These are phyloP conservation scores for Rhazya stricta DNA, from an alignment of 257 asterid genomes.

Conservation along the genomic window DNA sequence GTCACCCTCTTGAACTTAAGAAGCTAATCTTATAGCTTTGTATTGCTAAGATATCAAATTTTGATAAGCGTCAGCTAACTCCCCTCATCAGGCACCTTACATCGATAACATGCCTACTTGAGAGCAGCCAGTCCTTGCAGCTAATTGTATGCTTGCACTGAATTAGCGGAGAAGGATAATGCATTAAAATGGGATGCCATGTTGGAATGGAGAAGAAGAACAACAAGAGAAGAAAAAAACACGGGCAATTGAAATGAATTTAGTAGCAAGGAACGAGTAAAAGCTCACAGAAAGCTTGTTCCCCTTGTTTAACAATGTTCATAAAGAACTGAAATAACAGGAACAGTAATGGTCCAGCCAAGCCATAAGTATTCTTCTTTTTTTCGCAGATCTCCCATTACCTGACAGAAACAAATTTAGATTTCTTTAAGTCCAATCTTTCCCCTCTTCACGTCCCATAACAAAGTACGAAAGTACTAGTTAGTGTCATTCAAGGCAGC, in stretches of 20 bases:
- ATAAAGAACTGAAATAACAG: slow-evolving; percentile 88
- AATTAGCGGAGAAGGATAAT: slow-evolving; percentile 5
- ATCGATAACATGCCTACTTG: slow-evolving; percentile 54
- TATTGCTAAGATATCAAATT: slow-evolving; percentile 26
- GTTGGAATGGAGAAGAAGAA: background rate
- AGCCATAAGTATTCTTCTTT: slow-evolving; percentile 89
- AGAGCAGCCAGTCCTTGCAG: slow-evolving; percentile 86
- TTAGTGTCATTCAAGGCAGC: background rate
- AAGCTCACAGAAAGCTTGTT: slow-evolving; percentile 85
- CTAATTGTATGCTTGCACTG: slow-evolving; percentile 97
- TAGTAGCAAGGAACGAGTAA: background rate
- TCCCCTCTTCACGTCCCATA: background rate
- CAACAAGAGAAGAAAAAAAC: background rate
- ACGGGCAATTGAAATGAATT: background rate
- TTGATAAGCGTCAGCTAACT: slow-evolving; percentile 62
- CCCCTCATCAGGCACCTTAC: slow-evolving; percentile 73
- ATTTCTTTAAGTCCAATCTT: background rate
- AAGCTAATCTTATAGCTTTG: background rate
- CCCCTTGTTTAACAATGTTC: slow-evolving; percentile 88
- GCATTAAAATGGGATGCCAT: background rate
- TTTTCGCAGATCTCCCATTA: slow-evolving; percentile 77
- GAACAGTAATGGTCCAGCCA: slow-evolving; percentile 73
- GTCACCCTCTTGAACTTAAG: background rate
- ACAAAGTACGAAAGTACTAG: background rate
- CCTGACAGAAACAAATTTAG: slow-evolving; percentile 28